Evolutionary conservation across 2,329 filamentous ascomycete species (phyloP).

Genomic region (Penicillium sp.): DNA sequence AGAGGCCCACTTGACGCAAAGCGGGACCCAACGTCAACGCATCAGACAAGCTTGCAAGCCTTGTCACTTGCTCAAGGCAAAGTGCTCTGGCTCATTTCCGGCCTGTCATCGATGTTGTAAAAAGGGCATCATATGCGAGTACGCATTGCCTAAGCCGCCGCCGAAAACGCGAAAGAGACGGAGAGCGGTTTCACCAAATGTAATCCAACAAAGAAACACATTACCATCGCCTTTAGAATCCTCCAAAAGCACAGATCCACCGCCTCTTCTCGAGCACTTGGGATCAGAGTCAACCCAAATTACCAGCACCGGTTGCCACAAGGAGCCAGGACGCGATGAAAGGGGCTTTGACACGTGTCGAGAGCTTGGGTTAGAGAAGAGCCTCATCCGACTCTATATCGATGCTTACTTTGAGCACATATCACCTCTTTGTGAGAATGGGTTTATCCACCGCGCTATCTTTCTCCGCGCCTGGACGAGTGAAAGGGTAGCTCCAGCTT

Average conservation of each 20-base stretch:
- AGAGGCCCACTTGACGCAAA: background rate
- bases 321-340: background rate
- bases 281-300: background rate
- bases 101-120: background rate
- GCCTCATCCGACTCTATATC: background rate
- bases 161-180: background rate
- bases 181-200: background rate
- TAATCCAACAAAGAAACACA: background rate
- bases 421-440: background rate
- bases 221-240: background rate
- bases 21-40: background rate
- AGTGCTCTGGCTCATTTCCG: background rate
- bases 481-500: background rate
- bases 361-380: background rate
- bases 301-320: background rate
- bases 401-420: background rate
- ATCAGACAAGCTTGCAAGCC: background rate
- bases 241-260: background rate
- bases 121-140: background rate
- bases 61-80: background rate
- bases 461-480: background rate
- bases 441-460: background rate
- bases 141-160: background rate
- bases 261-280: background rate
- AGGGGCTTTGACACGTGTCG: background rate